A percentile compares a stretch with the other conserved stretches of the same genome.
Conservation (phyloP, 257 asterid species). For the Euphrasia confusa region DNA sequence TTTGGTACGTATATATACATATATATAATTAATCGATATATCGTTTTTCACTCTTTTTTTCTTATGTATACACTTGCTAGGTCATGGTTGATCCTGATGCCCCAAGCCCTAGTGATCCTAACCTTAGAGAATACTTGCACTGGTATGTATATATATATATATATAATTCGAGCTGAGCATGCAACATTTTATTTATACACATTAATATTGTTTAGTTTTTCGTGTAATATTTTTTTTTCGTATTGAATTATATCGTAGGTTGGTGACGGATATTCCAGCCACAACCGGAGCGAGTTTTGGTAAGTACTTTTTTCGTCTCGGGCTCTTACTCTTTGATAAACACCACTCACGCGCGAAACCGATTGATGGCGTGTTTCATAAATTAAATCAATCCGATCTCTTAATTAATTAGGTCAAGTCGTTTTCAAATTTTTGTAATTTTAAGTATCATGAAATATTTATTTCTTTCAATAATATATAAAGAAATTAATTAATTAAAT, state of each 20-base stretch:
- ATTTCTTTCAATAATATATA: no score
- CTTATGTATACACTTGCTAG: conserved; percentile 14
- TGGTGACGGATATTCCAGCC: conserved; percentile 79
- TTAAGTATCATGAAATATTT: no score
- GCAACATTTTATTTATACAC: background rate
- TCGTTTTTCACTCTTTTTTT: no score
- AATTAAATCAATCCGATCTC: no score
- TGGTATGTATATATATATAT: conserved; percentile 25
- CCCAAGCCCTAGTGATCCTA: conserved; percentile 60
- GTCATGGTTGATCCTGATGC: conserved; percentile 67
- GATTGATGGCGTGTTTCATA: no score
- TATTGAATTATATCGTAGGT: conserved; percentile 27
- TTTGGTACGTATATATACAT: conserved; percentile 25
- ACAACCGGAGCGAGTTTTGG: conserved; percentile 60
- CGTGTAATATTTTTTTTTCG: background rate
- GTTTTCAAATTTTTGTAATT: no score
- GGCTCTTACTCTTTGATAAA: background rate
- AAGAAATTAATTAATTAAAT: no score
- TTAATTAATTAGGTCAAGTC: no score
- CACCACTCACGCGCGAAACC: background rate
- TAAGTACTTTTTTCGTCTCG: conserved; percentile 24
- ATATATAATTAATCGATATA: no score
- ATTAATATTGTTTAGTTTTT: no score
- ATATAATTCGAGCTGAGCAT: background rate
- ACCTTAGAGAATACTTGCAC: conserved; percentile 52